Conservation (phyloP, 2,329 filamentous ascomycete species). For the Boeremia exigua region DNA sequence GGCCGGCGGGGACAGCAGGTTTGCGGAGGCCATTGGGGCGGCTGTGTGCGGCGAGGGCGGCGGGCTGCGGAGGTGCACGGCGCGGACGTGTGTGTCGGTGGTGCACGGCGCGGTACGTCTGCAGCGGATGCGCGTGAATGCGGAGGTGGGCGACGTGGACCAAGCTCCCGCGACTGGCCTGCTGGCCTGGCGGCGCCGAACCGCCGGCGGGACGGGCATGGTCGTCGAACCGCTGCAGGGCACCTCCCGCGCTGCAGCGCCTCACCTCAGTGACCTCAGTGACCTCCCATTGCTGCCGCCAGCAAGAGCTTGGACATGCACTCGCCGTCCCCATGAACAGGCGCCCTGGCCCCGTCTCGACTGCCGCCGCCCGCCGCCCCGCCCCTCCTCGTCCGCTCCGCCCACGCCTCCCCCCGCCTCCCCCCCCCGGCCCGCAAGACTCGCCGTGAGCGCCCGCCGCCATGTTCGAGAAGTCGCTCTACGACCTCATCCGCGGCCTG, state of each 20-base stretch:
- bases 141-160: slow-evolving; percentile 19
- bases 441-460: slow-evolving; percentile 15
- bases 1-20: slow-evolving; percentile 51
- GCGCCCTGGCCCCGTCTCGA: slow-evolving; percentile 36
- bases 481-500: slow-evolving; percentile 96
- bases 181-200: neutral
- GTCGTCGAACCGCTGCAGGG: neutral
- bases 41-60: slow-evolving; percentile 2
- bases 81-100: too few relatives aligned
- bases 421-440: neutral
- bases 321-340: slow-evolving; percentile 34
- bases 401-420: neutral
- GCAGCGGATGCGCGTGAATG: slow-evolving; percentile 12
- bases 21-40: slow-evolving; percentile 38
- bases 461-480: slow-evolving; percentile 99
- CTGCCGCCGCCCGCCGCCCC: slow-evolving; percentile 17
- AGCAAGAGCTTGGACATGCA: slow-evolving; percentile 4
- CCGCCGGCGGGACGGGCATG: slow-evolving; percentile 10
- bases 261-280: too few relatives aligned
- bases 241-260: slow-evolving; percentile 7
- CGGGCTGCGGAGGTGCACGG: neutral
- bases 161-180: slow-evolving; percentile 24
- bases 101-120: too few relatives aligned
- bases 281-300: neutral
- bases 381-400: slow-evolving; percentile 9